Conservation (phyloP, 1,139 yeast species). For the Suhomyces maxii region DNA sequence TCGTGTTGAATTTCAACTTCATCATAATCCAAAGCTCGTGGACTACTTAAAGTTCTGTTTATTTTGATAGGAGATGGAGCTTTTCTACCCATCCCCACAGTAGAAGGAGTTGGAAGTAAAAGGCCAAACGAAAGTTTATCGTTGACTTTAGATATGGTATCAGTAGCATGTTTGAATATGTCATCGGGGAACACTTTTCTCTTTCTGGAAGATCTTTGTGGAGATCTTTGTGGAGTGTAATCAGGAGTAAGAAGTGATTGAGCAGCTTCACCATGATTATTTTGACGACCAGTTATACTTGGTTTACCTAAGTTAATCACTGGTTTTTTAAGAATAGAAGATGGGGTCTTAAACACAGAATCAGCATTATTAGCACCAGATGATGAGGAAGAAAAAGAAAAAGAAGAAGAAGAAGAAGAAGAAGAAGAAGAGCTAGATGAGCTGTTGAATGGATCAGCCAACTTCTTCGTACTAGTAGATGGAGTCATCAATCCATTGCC, state of each 20-base stretch:
- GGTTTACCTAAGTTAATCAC: conserved; percentile 1
- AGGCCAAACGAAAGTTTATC: conserved; percentile 25
- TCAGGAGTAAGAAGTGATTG: conserved; percentile 33
- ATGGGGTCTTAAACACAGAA: conserved; percentile 14
- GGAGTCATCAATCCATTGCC: conserved; percentile 12
- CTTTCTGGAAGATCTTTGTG: conserved; percentile 12
- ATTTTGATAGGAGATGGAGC: conserved; percentile 4
- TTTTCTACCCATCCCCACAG: conserved; percentile 32
- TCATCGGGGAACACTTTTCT: conserved; percentile 17
- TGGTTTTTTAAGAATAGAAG: conserved; percentile 13
- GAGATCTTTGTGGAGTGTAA: conserved; percentile 34
- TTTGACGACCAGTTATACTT: background rate
- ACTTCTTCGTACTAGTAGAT: conserved; percentile 12
- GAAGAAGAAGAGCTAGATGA: background rate
- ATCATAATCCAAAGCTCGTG: conserved; percentile 3
- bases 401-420: background rate
- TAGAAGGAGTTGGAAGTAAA: conserved; percentile 44
- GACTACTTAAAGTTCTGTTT: conserved; percentile 3
- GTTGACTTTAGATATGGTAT: conserved; percentile 7
- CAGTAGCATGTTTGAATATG: conserved; percentile 14
- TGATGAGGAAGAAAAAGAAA: background rate
- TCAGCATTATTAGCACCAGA: background rate
- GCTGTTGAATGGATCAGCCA: conserved; percentile 6
- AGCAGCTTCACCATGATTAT: background rate
- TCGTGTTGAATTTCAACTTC: conserved; percentile 16